A percentile compares a stretch with the other conserved stretches of the same genome.
Evolutionary conservation across 257 asterid species (phyloP).

Genomic region (Fraxinus americana): DNA sequence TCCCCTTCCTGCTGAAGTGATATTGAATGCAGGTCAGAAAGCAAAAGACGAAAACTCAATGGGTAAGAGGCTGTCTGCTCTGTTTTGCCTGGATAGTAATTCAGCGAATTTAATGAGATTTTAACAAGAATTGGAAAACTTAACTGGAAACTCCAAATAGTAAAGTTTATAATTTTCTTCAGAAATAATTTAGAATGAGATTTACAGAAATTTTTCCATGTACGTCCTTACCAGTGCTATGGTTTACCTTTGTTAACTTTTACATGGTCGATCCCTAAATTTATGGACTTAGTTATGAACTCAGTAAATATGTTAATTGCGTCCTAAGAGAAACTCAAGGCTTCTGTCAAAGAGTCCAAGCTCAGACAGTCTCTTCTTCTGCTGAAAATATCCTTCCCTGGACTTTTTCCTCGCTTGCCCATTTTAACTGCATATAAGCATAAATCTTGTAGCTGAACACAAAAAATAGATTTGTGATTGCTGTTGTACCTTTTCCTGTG

Average conservation of each 20-base stretch:
- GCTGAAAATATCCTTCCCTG: background rate
- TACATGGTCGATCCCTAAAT: no score
- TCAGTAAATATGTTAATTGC: no score
- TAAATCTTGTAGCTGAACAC: background rate
- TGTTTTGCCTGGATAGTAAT: conserved; percentile 1
- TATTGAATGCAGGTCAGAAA: conserved; percentile 74
- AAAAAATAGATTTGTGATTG: conserved; percentile 6
- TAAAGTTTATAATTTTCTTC: background rate
- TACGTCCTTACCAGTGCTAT: no score
- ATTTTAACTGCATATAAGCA: background rate
- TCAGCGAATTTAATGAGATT: background rate
- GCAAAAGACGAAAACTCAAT: conserved; percentile 55
- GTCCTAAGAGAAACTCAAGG: no score
- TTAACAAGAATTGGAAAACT: background rate
- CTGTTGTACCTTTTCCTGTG: conserved; percentile 4
- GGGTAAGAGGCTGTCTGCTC: conserved; percentile 39
- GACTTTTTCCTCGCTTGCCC: background rate
- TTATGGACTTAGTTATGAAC: no score
- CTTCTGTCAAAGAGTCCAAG: background rate
- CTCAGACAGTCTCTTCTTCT: background rate
- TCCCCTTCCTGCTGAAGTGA: conserved; percentile 69
- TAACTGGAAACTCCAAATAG: background rate
- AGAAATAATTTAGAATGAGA: background rate
- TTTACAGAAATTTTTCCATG: background rate
- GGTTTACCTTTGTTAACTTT: no score